Percentiles rank a stretch among this genome's conserved stretches.
These are phyloP conservation scores for Trichoderma sp. DNA, from an alignment of 2,329 filamentous ascomycete genomes.

Conservation along the genomic window DNA sequence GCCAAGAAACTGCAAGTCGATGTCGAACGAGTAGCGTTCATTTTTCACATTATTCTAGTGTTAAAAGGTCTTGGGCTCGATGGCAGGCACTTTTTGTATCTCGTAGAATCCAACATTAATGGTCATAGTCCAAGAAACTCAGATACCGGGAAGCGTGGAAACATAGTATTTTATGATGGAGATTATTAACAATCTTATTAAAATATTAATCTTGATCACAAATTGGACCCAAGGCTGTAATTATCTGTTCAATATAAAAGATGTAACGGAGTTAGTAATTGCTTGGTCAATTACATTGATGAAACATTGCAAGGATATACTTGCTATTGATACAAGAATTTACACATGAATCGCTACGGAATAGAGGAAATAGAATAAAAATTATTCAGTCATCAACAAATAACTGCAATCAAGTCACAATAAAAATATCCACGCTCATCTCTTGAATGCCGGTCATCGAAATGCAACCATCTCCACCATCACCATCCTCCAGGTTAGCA, in stretches of 20 bases:
- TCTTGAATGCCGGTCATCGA: not conserved
- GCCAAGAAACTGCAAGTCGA: not conserved
- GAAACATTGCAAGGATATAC: too few relatives aligned
- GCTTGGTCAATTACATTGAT: too few relatives aligned
- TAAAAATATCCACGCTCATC: not conserved
- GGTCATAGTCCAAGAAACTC: not conserved
- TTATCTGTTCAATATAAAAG: too few relatives aligned
- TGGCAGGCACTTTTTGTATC: not conserved
- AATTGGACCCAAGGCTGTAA: too few relatives aligned
- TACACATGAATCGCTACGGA: not conserved
- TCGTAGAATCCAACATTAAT: not conserved
- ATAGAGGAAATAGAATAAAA: not conserved
- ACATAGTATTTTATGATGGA: not conserved
- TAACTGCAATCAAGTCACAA: not conserved
- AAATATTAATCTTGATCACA: not conserved
- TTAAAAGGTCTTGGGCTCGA: not conserved
- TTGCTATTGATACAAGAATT: too few relatives aligned
- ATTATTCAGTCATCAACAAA: not conserved
- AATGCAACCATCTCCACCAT: not conserved
- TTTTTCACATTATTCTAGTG: not conserved
- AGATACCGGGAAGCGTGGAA: not conserved
- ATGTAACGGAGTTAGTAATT: too few relatives aligned
- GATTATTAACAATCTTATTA: not conserved
- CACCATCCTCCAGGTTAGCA: not conserved
- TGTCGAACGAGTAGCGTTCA: not conserved